Base-by-base conservation (phyloP, 495 filamentous ascomycete genomes). In the Xylaria venustula region DNA sequence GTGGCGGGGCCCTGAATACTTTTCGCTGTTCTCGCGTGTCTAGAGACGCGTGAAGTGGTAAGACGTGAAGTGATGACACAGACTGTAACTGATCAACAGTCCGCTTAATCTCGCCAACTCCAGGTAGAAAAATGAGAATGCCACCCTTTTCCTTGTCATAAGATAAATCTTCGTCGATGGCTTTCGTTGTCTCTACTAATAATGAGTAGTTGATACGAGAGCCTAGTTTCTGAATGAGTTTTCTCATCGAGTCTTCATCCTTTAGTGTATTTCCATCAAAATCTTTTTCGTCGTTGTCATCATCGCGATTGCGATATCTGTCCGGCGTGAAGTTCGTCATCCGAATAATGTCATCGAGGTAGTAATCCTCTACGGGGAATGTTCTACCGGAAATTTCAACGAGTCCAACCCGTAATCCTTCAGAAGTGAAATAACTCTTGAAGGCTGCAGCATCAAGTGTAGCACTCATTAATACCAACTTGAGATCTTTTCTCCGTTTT, bases 391-490 rank as follows among this genome's bases (percentile, higher is more conserved):
- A 80, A 58, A 98, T 97, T 71, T 94, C 88, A 12, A 98, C 86
- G 56, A 85, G 60, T 2, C 88, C 90, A 57, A 97, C 92, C 12
- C 77, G 78, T 26, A 84, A 78, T 8, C 77, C 75, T 19, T 82
- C 79, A 9, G 81, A 83, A 14, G 83, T 83, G 71, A 98, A 98
- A 73, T 98, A 98, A 36, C 82, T 77, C 58, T 85, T 86, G 73
- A 98, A 98, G 4, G 93, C 85, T 2, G 84, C 81, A 9, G 95
- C 93, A 73, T 98, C 94, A 2, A 98, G 85, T 7, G 94, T 98
- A 12, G 94, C 94, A 71, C 91, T 96, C 95, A 98, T 98, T n/a
- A 98, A 79, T 37, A 98, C 87, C 41, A 98, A 86, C 73, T 92
- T 97, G 7, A 98, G 76, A 61, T 98, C 92, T 60, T 86, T 86